A percentile compares a stretch with the other conserved stretches of the same genome.
These are phyloP conservation scores for Medicago lupulina DNA, from an alignment of 306 rosid genomes.

Conservation along the genomic window DNA sequence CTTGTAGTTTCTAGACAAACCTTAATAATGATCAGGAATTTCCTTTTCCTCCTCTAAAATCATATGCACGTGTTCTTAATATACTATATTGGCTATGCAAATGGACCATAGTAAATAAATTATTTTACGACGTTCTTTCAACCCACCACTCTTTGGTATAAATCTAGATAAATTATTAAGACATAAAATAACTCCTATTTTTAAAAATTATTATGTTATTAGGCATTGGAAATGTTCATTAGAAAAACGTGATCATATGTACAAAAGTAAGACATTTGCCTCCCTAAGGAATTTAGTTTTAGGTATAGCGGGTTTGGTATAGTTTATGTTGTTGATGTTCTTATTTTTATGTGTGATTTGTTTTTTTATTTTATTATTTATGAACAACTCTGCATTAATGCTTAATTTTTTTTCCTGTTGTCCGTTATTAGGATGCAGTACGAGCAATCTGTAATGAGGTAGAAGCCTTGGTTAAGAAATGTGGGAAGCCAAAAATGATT, in stretches of 20 bases:
- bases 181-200: neutral
- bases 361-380: conserved; percentile 38
- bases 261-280: conserved; percentile 29
- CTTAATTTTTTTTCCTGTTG: conserved; percentile 46
- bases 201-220: conserved; percentile 10
- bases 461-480: conserved; percentile 80
- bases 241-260: neutral
- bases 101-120: neutral
- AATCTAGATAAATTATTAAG: neutral
- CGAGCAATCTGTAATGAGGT: conserved; percentile 85
- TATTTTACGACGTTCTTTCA: conserved; percentile 3
- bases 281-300: conserved; percentile 21
- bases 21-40: conserved; percentile 29
- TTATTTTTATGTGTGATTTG: conserved; percentile 6
- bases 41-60: conserved; percentile 30
- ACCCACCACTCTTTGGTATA: neutral
- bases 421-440: conserved; percentile 77
- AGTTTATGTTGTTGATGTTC: conserved; percentile 13
- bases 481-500: conserved; percentile 93
- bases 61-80: conserved; percentile 16
- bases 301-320: conserved; percentile 11
- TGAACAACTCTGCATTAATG: conserved; percentile 24
- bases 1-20: conserved; percentile 33
- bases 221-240: conserved; percentile 35
- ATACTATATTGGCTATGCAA: conserved; percentile 29